phyloP scores from a whole-genome alignment of 1,284 basidiomycete genomes.

The Chiua sp. region DNA sequence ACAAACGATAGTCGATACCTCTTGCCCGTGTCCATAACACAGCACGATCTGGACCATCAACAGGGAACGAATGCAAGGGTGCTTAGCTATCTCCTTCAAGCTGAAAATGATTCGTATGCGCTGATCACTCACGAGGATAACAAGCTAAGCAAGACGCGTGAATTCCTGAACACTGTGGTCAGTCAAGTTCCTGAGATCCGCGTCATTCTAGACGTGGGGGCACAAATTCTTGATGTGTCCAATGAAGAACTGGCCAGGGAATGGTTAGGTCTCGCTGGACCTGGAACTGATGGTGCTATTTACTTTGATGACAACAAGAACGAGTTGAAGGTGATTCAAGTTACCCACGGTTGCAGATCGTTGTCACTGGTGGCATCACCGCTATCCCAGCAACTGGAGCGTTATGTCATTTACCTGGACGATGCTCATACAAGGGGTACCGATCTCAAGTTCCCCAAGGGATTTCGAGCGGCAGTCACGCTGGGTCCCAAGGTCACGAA shows the following conservation, averaged over 20 bases:
- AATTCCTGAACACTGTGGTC: not conserved
- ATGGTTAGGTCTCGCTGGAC: slow-evolving; percentile 31
- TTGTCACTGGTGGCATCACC: not conserved
- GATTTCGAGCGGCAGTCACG: slow-evolving; percentile 53
- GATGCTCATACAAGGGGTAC: slow-evolving; percentile 62
- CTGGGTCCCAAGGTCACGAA: slow-evolving; percentile 57
- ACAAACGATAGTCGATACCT: slow-evolving; percentile 21
- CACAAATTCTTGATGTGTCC: slow-evolving; percentile 55
- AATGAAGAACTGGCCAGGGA: slow-evolving; percentile 43
- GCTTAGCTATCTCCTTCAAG: slow-evolving; percentile 46
- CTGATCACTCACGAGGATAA: not conserved
- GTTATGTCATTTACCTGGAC: slow-evolving; percentile 41
- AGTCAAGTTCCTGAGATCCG: not conserved
- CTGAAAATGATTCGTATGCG: slow-evolving; percentile 48
- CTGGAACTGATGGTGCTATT: not conserved
- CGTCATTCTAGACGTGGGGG: slow-evolving; percentile 45
- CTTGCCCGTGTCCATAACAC: slow-evolving; percentile 14
- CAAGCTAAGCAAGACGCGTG: not conserved
- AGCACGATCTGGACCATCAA: slow-evolving; percentile 19
- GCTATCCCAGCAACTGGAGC: not conserved
- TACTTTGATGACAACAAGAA: not conserved
- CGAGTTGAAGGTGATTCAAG: not conserved
- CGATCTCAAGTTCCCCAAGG: slow-evolving; percentile 51
- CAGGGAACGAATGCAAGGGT: slow-evolving; percentile 41
- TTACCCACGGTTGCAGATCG: no score